A percentile compares a stretch with the other conserved stretches of the same genome.
These are phyloP conservation scores for Boechera retrofracta DNA, from an alignment of 345 rosid genomes.

Conservation along the genomic window DNA sequence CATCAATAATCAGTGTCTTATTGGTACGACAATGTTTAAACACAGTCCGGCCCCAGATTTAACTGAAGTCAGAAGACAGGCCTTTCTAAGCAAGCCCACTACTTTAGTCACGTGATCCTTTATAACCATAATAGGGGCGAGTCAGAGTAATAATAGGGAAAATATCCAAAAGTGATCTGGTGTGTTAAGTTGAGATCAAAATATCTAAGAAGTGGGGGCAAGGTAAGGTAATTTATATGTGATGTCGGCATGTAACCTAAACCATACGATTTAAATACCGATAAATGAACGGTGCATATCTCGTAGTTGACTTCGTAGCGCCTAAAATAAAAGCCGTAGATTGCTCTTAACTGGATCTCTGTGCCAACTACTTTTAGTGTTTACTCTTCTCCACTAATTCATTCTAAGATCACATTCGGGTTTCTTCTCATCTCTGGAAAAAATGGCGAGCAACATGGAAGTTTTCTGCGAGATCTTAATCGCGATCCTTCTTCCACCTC, in stretches of 20 bases:
- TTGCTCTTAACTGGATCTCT: constrained; percentile 14
- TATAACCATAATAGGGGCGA: neutral
- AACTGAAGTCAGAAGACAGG: neutral
- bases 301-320: constrained; percentile 2
- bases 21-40: neutral
- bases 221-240: neutral
- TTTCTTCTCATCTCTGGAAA: neutral
- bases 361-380: constrained; percentile 13
- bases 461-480: constrained; percentile 80
- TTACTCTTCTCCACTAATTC: constrained; percentile 17
- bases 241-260: constrained; percentile 29
- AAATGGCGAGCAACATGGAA: constrained; percentile 70
- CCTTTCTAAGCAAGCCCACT: constrained; percentile 26
- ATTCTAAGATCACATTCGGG: neutral
- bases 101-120: neutral
- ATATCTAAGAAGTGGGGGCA: constrained; percentile 29
- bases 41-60: neutral
- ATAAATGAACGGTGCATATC: constrained; percentile 26
- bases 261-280: constrained; percentile 23
- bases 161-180: constrained; percentile 5
- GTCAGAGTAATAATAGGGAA: neutral
- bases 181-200: constrained; percentile 10
- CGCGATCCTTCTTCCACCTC: constrained; percentile 84
- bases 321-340: constrained; percentile 8
- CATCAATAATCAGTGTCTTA: constrained; percentile 6